A percentile compares a stretch with the other conserved stretches of the same genome.
phyloP scores from a whole-genome alignment of 2,329 filamentous ascomycete genomes.

The Xylaria polymorpha region DNA sequence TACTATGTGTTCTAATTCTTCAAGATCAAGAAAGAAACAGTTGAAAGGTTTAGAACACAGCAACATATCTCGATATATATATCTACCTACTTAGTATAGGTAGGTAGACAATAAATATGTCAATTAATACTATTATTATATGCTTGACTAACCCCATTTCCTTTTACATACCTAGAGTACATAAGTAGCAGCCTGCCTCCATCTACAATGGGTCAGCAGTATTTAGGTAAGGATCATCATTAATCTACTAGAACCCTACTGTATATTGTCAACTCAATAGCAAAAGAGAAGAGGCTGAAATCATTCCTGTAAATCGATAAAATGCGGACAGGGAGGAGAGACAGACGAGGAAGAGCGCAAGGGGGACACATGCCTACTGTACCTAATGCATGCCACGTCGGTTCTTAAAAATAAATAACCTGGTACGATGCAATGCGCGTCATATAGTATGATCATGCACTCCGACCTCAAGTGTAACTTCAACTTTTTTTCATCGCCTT shows the following conservation, averaged over 20 bases:
- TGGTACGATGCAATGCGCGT: constrained; percentile 22
- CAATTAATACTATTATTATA: too few relatives aligned
- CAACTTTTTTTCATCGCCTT: neutral
- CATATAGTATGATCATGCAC: constrained; percentile 27
- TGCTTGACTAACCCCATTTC: too few relatives aligned
- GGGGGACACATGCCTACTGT: neutral
- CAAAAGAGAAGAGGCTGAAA: neutral
- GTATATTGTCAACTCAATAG: neutral
- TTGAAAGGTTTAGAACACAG: neutral
- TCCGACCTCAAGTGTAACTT: neutral
- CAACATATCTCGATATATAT: neutral
- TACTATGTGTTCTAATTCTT: neutral
- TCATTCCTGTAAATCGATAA: neutral
- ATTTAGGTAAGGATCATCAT: too few relatives aligned
- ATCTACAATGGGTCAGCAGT: too few relatives aligned
- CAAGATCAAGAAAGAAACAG: neutral
- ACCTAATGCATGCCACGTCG: constrained; percentile 14
- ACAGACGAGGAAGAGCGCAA: neutral
- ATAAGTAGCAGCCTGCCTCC: too few relatives aligned
- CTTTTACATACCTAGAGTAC: too few relatives aligned
- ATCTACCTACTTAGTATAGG: neutral
- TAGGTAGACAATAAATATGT: too few relatives aligned
- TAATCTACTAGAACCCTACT: neutral
- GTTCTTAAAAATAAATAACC: constrained; percentile 8
- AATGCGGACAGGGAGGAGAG: neutral